These are phyloP conservation scores for Globisporangium abappressorium DNA, from an alignment of 352 stramenopile genomes.

Conservation along the genomic window DNA sequence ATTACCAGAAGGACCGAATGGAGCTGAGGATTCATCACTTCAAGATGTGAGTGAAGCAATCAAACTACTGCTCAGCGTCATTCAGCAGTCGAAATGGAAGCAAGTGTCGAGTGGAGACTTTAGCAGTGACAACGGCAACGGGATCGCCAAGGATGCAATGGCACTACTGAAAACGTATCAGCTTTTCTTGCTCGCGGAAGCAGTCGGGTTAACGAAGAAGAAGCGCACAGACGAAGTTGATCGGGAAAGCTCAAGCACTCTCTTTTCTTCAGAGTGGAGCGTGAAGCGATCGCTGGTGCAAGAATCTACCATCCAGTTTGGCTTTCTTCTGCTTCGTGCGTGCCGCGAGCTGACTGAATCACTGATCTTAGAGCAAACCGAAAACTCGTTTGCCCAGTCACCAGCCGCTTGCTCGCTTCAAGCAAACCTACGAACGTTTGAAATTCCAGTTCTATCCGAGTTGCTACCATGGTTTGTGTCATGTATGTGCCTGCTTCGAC, in stretches of 20 bases:
- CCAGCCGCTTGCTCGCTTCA: constrained; percentile 23
- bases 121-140: not conserved
- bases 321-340: constrained; percentile 56
- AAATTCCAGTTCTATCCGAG: constrained; percentile 56
- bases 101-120: not conserved
- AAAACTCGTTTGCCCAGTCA: constrained; percentile 42
- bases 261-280: constrained; percentile 3
- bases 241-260: not conserved
- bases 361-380: constrained; percentile 45
- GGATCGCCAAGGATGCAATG: constrained; percentile 40
- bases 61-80: constrained; percentile 34
- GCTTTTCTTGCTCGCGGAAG: constrained; percentile 71
- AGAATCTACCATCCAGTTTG: constrained; percentile 65
- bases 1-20: constrained; percentile 4
- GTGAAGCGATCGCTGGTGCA: constrained; percentile 53
- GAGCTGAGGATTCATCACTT: not conserved
- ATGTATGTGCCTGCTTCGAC: constrained; percentile 74
- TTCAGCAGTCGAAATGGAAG: constrained; percentile 16
- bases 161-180: constrained; percentile 73
- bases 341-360: constrained; percentile 50
- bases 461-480: constrained; percentile 78
- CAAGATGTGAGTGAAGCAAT: constrained; percentile 37
- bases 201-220: constrained; percentile 59
- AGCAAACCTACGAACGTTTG: constrained; percentile 35
- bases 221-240: constrained; percentile 16